phyloP scores from a whole-genome alignment of 2,329 filamentous ascomycete species.

The Scedosporium aurantiacum region DNA sequence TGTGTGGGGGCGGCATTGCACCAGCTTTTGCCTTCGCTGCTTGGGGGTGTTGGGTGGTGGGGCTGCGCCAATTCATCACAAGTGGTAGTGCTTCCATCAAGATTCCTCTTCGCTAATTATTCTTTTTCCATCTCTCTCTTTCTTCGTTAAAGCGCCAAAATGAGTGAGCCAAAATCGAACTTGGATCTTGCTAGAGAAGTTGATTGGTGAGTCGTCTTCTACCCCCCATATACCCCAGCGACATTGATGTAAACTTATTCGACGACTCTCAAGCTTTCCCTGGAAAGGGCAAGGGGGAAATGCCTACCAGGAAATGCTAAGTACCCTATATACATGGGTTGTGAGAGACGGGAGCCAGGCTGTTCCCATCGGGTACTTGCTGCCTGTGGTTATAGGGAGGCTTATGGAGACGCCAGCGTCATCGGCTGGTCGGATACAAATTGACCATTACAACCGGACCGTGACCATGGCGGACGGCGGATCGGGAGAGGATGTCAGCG shows the following conservation, averaged over 20 bases:
- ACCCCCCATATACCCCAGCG: too few species aligned
- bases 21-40: too few species aligned
- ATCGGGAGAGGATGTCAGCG: conserved; percentile 52
- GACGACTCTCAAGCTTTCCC: conserved; percentile 53
- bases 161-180: conserved; percentile 21
- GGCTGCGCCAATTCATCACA: too few species aligned
- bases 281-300: conserved; percentile 54
- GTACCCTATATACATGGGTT: conserved; percentile 55
- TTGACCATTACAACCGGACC: conserved; percentile 49
- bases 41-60: too few species aligned
- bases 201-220: conserved; percentile 36
- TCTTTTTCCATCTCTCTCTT: too few species aligned
- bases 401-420: conserved; percentile 35
- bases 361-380: conserved; percentile 52
- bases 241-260: too few species aligned
- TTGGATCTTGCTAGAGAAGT: conserved; percentile 42
- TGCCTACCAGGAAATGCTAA: conserved; percentile 42
- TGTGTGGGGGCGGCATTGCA: too few species aligned
- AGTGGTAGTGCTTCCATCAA: too few species aligned
- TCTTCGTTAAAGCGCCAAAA: conserved; percentile 6
- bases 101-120: too few species aligned
- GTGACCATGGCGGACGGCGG: conserved; percentile 50
- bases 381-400: conserved; percentile 36
- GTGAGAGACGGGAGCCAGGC: conserved; percentile 53
- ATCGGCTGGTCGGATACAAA: conserved; percentile 46